Base-by-base conservation (phyloP, 129 eudicot genomes). In the Calendula officinalis region DNA sequence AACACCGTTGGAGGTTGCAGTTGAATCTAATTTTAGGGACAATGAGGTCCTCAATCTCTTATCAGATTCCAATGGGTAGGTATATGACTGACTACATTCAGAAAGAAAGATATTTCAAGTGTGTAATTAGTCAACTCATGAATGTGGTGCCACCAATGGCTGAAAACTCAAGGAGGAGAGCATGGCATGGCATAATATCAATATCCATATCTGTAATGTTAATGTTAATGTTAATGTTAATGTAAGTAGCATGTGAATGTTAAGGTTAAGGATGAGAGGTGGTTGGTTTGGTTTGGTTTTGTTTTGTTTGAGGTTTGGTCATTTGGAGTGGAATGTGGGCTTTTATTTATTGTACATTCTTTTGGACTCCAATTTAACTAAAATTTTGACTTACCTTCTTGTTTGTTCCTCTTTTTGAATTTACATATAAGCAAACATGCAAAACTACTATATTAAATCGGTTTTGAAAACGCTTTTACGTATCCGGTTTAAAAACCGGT, bases 21-120 rank as follows among this genome's bases (percentile, higher is more conserved):
- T 72, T 62, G 91, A 85, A 69, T 78, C 86, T 30, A 83, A 81
- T 62, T 81, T 85, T 56, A 86, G 82, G 49, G 96, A 91, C 72
- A 52, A 32, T 42, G 95, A 90, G 75, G 89, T 86, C 52, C 82
- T 90, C 56, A 63, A 79, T 42, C 33, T 82, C 55, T 53, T 90
- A 48, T 72, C 91, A 34, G 86, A 83, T 32, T 53, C 77, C 30
- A 81, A 70, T 30, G 78, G 84, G 36, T 86, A 72, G 78, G 34
- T 45, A 14, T 11, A 45, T 3, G 50, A 9, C 13, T 4, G 32
- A 8, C 8, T 5, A n/a, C 45, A 56, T 52, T 43, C 41, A 16
- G 41, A 66, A 40, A 34, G 68, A 27, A 37, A 48, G 22, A 69
- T 69, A 69, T 45, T 15, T 4, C 17, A 7, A 50, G 34, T 45